These are phyloP conservation scores for Tolypocladium cylindrosporum DNA, from an alignment of 2,329 filamentous ascomycete species.

Conservation along the genomic window DNA sequence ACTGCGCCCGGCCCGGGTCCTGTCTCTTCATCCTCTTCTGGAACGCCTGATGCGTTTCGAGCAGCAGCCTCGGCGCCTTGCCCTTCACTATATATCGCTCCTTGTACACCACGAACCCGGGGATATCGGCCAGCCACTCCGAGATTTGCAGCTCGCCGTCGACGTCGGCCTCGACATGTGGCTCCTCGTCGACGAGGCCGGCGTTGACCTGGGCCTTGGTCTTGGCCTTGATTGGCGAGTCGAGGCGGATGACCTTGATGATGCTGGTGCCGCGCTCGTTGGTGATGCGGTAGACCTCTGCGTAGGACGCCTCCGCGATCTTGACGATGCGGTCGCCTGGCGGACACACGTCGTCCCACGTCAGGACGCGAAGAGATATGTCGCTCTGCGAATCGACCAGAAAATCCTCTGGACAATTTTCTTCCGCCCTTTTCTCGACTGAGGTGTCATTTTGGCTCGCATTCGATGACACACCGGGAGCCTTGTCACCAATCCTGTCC, in stretches of 20 bases:
- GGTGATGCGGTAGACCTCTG: slow-evolving; percentile 54
- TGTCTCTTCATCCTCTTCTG: slow-evolving; percentile 42
- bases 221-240: slow-evolving; percentile 46
- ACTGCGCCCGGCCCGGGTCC: slow-evolving; percentile 47
- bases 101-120: slow-evolving; percentile 57
- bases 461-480: neutral
- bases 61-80: slow-evolving; percentile 39
- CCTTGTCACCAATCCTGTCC: neutral
- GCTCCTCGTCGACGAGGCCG: slow-evolving; percentile 48
- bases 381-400: slow-evolving; percentile 4
- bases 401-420: neutral
- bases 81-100: slow-evolving; percentile 51
- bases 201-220: slow-evolving; percentile 45
- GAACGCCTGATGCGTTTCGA: slow-evolving; percentile 51
- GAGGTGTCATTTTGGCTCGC: neutral
- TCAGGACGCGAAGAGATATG: slow-evolving; percentile 30
- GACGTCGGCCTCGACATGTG: slow-evolving; percentile 43
- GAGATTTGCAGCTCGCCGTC: slow-evolving; percentile 52
- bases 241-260: slow-evolving; percentile 53
- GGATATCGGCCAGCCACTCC: slow-evolving; percentile 53
- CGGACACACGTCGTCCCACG: slow-evolving; percentile 49
- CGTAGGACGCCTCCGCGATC: slow-evolving; percentile 57
- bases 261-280: slow-evolving; percentile 52
- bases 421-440: slow-evolving; percentile 5
- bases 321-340: slow-evolving; percentile 44